Evolutionary conservation across 179 eudicot genomes (phyloP).

Genomic region (Sideroxylon spinosum): DNA sequence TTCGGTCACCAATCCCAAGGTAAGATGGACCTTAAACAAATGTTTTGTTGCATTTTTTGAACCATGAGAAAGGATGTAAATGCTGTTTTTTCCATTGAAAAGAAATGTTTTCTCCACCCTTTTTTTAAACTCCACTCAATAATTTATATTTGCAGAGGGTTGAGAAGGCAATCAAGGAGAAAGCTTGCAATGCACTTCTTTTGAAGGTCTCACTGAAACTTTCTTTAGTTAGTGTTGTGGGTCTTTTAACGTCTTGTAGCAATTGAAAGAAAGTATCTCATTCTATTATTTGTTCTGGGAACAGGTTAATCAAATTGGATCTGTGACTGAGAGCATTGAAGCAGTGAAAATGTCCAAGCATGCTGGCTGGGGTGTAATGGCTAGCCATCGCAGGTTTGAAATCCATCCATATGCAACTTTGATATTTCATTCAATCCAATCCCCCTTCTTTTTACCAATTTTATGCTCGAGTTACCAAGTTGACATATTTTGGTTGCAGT

Average conservation of each 20-base stretch:
- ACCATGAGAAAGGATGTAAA: too few species aligned
- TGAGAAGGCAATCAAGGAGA: conserved; percentile 72
- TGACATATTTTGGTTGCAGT: conserved; percentile 35
- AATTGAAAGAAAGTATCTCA: not conserved
- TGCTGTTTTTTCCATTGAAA: not conserved
- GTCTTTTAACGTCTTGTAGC: not conserved
- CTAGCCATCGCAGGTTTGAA: conserved; percentile 89
- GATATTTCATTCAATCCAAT: not conserved
- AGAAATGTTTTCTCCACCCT: too few species aligned
- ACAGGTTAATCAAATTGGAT: conserved; percentile 94
- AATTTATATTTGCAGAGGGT: conserved; percentile 56
- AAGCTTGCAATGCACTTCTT: conserved; percentile 93
- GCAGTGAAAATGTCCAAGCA: conserved; percentile 92
- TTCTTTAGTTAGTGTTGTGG: not conserved
- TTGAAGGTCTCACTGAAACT: conserved; percentile 51
- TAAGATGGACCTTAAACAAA: conserved; percentile 13
- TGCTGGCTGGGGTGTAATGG: conserved; percentile 99
- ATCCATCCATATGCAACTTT: not conserved
- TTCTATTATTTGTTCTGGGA: not conserved
- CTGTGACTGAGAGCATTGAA: conserved; percentile 96
- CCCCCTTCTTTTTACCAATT: too few species aligned
- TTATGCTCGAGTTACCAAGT: conserved; percentile 9
- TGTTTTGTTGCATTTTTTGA: not conserved
- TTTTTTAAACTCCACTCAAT: not conserved
- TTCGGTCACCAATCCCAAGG: conserved; percentile 97